These are phyloP conservation scores for Botrytis squamosa DNA, from an alignment of 2,329 filamentous ascomycete genomes.

Conservation along the genomic window DNA sequence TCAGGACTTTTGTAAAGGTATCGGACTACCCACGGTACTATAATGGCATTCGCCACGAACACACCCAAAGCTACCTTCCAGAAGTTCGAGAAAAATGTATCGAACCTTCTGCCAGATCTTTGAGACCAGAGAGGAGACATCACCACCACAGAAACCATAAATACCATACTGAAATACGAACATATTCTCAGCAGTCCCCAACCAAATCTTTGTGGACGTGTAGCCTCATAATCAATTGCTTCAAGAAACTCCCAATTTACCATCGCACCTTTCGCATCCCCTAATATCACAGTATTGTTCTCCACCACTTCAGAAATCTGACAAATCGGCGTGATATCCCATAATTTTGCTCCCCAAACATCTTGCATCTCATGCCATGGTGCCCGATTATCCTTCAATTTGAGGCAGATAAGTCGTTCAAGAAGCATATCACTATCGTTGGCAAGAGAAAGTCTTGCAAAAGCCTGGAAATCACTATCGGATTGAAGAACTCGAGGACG, in stretches of 20 bases:
- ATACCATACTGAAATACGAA: neutral
- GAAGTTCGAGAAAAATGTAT: neutral
- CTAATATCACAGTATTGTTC: conserved; percentile 38
- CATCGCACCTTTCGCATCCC: conserved; percentile 37
- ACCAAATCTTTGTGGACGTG: neutral
- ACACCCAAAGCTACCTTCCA: conserved; percentile 1
- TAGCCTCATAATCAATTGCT: neutral
- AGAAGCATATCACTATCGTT: conserved; percentile 40
- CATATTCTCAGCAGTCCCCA: neutral
- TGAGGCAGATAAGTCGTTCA: conserved; percentile 38
- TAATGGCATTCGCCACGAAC: conserved; percentile 20
- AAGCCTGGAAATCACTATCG: conserved; percentile 37
- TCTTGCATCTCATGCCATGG: conserved; percentile 33
- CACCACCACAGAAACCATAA: neutral
- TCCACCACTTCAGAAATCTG: conserved; percentile 39
- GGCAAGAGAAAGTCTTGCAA: conserved; percentile 38
- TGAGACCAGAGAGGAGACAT: neutral
- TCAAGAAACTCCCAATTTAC: conserved; percentile 38
- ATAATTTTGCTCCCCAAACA: conserved; percentile 36
- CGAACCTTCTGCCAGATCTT: neutral
- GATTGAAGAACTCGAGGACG: conserved; percentile 30
- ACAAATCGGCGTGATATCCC: conserved; percentile 39
- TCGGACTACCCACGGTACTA: conserved; percentile 29
- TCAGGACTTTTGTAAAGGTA: conserved; percentile 29
- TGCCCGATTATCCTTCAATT: conserved; percentile 20